Evolutionary conservation across 2,329 filamentous ascomycete species (phyloP), one percentile per base, ranked within the genome.

Genomic region (Pseudogymnoascus sp.): DNA sequence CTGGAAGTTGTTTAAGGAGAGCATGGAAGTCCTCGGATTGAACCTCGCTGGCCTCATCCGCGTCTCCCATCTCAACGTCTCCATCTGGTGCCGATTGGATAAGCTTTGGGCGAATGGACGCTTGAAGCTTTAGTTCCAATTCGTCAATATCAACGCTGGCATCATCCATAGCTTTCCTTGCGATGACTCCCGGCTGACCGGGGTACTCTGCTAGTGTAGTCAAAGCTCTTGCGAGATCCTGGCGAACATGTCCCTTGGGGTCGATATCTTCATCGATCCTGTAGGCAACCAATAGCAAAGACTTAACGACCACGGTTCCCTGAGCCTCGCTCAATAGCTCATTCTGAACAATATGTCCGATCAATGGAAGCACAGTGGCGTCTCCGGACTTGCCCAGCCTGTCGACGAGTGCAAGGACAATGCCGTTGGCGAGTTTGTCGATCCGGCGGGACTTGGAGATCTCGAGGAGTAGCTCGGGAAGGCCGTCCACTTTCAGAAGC

Each of bases 101-200:
- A 38, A 80, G 73, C 49, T 82, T 73, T 69, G 83, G 82, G 42
- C 88, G 83, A 65, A 93, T 84, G 8, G 86, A 84, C 7, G 88
- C 84, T 63, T 90, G 87, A 18, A 96, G 79, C 68, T 85, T 88
- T 76, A 90, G 82, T 75, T 95, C 90, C 16, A 95, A 77, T 59
- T 86, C 83, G 65, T 91, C 85, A 49, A 95, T 83, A 69, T 95
- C 88, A 65, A 91, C 81, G 11, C 87, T 83, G 6, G 85, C 82
- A 42, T 88, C 84, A 37, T 85, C 79, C 38, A 93, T 82, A 3
- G 87, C 83, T n/a, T 80, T 80, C 65, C 86, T 81, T 63, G 95
- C 84, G n/a, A 87, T 78, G 25, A 83, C 79, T 11, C 86, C 86
- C 21, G 84, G 77, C 40, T 80, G 79, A 31, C 82, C 83, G 7